Evolutionary conservation across 305 asterid species (phyloP).

Genomic region (Fraxinus albicans): DNA sequence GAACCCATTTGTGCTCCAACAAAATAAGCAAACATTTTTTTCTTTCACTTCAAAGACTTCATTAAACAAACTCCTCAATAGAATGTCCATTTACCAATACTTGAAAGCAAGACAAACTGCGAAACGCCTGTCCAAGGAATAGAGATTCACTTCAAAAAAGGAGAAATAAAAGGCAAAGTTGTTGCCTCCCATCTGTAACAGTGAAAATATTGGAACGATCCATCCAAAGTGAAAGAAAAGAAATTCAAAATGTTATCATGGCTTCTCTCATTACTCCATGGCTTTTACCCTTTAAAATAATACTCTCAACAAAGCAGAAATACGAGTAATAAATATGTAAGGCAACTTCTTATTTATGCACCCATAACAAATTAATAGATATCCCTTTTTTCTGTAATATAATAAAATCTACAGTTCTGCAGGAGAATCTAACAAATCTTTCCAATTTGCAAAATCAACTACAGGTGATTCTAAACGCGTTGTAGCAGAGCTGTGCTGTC

Average conservation of each 20-base stretch:
- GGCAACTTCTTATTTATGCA: slow-evolving; percentile 21
- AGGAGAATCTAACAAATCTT: slow-evolving; percentile 23
- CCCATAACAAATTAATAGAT: slow-evolving; percentile 19
- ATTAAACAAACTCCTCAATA: background rate
- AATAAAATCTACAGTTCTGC: slow-evolving; percentile 27
- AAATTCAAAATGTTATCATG: background rate
- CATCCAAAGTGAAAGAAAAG: background rate
- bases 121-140: background rate
- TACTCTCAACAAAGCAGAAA: background rate
- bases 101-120: background rate
- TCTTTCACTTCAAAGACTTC: background rate
- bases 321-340: background rate
- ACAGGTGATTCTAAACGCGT: slow-evolving; percentile 19
- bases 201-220: background rate
- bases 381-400: slow-evolving; percentile 10
- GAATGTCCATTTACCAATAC: background rate
- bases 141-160: background rate
- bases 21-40: background rate
- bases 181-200: background rate
- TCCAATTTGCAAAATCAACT: slow-evolving; percentile 46
- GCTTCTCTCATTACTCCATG: background rate
- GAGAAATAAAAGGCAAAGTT: background rate
- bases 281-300: background rate
- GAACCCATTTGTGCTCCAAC: background rate
- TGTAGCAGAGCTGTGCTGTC: slow-evolving; percentile 28